Conservation (phyloP, 2,329 filamentous ascomycete genomes). For the Ophiostoma sp. region DNA sequence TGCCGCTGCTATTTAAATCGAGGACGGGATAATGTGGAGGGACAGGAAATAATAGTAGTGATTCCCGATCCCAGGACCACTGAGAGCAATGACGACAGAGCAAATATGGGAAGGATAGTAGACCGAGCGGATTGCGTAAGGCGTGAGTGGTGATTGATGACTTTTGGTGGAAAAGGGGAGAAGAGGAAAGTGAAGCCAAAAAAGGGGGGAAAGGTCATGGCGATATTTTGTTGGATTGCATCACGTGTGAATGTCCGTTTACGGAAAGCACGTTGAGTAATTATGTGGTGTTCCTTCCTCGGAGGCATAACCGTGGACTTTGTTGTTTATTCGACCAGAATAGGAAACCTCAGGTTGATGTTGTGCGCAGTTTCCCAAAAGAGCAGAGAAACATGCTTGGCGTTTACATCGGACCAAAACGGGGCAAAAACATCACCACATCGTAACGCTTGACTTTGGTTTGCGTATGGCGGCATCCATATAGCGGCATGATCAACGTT, state of each 20-base stretch:
- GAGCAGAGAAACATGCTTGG: neutral
- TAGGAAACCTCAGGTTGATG: neutral
- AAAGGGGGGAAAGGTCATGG: neutral
- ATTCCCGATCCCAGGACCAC: neutral
- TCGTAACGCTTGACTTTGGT: neutral
- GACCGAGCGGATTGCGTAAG: neutral
- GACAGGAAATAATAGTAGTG: neutral
- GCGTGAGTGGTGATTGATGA: neutral
- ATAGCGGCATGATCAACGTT: neutral
- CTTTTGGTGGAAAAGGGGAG: neutral
- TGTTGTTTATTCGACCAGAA: neutral
- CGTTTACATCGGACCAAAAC: constrained; percentile 3
- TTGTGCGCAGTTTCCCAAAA: neutral
- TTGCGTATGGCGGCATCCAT: neutral
- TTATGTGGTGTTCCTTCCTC: neutral
- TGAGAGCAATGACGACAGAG: constrained; percentile 4
- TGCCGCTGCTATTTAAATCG: constrained; percentile 14
- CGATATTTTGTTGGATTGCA: neutral
- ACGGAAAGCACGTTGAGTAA: neutral
- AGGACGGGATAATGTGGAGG: neutral
- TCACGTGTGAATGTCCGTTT: neutral
- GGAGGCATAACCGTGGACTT: neutral
- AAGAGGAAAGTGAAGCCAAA: neutral
- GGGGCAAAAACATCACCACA: neutral
- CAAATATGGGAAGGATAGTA: neutral